Percentiles rank a stretch among this genome's conserved stretches.
Evolutionary conservation across 495 filamentous ascomycete genomes (phyloP).

Genomic region (Penicillium simplicissimum): DNA sequence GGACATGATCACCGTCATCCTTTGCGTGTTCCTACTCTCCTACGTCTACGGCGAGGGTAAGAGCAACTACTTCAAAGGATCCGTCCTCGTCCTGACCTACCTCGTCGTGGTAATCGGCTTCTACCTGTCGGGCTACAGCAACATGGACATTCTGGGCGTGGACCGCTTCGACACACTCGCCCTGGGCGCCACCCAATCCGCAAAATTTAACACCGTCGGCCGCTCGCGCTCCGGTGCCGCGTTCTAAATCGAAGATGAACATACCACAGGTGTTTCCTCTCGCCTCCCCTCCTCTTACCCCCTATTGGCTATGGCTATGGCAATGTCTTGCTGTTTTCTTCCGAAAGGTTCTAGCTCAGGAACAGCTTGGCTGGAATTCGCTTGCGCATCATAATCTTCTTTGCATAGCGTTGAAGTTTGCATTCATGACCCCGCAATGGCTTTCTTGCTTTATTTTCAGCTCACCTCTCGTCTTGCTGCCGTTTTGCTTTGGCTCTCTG

Average conservation of each 20-base stretch:
- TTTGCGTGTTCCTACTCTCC: conserved; percentile 95
- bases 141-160: conserved; percentile 57
- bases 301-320: neutral
- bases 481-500: neutral
- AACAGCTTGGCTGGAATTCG: neutral
- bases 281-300: neutral
- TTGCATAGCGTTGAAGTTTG: conserved; percentile 17
- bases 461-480: neutral
- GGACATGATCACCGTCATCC: conserved; percentile 97
- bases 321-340: neutral
- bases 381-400: neutral
- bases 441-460: neutral
- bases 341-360: neutral
- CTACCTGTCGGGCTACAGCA: conserved; percentile 78
- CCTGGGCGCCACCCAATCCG: conserved; percentile 37
- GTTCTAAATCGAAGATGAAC: conserved; percentile 21
- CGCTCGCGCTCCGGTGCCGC: conserved; percentile 34
- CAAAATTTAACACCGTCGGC: conserved; percentile 46
- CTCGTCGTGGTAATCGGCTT: conserved; percentile 90
- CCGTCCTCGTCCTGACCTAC: conserved; percentile 91
- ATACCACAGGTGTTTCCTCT: neutral
- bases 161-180: conserved; percentile 72
- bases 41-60: conserved; percentile 99
- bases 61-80: conserved; percentile 71
- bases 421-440: conserved; percentile 1